Evolutionary conservation across 169 alveolate species (phyloP).

Genomic region (Eimeria acervulina): DNA sequence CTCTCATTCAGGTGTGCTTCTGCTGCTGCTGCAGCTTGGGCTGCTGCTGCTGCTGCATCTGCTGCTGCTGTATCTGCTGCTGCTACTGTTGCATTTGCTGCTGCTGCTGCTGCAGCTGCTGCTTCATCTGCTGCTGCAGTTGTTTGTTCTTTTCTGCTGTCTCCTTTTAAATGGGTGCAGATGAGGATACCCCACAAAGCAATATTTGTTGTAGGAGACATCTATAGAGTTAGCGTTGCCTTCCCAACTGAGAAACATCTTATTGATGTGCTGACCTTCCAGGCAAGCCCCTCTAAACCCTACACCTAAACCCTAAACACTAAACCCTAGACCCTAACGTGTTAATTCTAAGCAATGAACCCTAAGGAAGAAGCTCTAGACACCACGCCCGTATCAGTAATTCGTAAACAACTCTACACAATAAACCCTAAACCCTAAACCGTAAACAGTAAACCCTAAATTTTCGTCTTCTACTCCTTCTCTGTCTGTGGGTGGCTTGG

Average conservation of each 20-base stretch:
- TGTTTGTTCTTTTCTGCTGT: not conserved
- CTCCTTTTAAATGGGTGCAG: not conserved
- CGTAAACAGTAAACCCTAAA: not conserved
- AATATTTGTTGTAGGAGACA: constrained; percentile 54
- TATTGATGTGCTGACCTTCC: constrained; percentile 80
- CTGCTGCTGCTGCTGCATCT: constrained; percentile 35
- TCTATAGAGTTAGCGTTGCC: constrained; percentile 83
- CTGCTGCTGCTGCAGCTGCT: constrained; percentile 1
- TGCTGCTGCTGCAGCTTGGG: constrained; percentile 1
- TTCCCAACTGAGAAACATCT: constrained; percentile 81
- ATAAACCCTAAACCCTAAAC: not conserved
- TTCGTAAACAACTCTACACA: too few relatives aligned
- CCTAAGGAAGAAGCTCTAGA: too few relatives aligned
- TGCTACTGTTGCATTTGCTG: not conserved
- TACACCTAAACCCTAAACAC: too few relatives aligned
- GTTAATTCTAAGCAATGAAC: too few relatives aligned
- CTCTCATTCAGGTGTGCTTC: constrained; percentile 67
- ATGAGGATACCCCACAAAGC: constrained; percentile 82
- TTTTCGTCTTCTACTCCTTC: not conserved
- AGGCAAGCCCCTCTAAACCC: constrained; percentile 37
- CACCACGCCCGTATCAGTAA: too few relatives aligned
- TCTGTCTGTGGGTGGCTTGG: not conserved
- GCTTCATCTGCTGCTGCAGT: not conserved
- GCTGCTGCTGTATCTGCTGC: not conserved
- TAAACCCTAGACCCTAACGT: not conserved